phyloP scores from a whole-genome alignment of 2,329 filamentous ascomycete species.

The Aspergillus transmontanensis region DNA sequence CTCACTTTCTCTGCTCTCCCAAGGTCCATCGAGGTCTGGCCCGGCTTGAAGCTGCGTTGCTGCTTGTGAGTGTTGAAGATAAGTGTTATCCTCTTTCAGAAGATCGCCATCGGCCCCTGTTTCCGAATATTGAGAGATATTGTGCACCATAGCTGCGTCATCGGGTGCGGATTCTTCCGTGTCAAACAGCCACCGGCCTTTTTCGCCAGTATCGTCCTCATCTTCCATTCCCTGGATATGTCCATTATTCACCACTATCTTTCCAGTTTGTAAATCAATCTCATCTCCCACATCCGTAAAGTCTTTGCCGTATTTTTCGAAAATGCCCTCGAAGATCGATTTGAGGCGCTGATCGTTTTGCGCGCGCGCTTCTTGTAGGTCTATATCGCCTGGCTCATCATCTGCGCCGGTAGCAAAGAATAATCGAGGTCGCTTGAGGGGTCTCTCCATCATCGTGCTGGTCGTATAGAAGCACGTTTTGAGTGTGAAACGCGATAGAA shows the following conservation, averaged over 20 bases:
- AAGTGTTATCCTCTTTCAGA: conserved; percentile 7
- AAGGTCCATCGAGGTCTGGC: conserved; percentile 3
- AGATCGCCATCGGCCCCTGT: conserved; percentile 8
- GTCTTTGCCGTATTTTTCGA: conserved; percentile 82
- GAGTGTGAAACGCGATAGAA: not conserved
- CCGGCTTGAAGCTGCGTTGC: conserved; percentile 11
- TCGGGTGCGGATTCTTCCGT: conserved; percentile 1
- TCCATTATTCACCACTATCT: conserved; percentile 88
- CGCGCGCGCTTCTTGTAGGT: conserved; percentile 64
- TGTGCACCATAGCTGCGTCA: conserved; percentile 3
- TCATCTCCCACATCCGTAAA: conserved; percentile 85
- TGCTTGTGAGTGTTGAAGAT: conserved; percentile 9
- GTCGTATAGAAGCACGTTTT: not conserved
- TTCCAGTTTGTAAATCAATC: conserved; percentile 79
- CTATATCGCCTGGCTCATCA: conserved; percentile 43
- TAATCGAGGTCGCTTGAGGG: conserved; percentile 63
- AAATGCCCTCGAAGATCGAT: conserved; percentile 83
- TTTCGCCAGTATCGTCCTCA: conserved; percentile 19
- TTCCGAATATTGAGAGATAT: conserved; percentile 5
- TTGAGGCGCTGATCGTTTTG: conserved; percentile 73
- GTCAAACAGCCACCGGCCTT: conserved; percentile 15
- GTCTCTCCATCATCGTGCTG: conserved; percentile 31
- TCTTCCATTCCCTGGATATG: conserved; percentile 62
- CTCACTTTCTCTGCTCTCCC: conserved; percentile 9
- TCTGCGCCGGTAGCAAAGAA: conserved; percentile 29